Evolutionary conservation across 352 stramenopile species (phyloP), one percentile per base, ranked within the genome.

Genomic region (Pythium grandisporangium): DNA sequence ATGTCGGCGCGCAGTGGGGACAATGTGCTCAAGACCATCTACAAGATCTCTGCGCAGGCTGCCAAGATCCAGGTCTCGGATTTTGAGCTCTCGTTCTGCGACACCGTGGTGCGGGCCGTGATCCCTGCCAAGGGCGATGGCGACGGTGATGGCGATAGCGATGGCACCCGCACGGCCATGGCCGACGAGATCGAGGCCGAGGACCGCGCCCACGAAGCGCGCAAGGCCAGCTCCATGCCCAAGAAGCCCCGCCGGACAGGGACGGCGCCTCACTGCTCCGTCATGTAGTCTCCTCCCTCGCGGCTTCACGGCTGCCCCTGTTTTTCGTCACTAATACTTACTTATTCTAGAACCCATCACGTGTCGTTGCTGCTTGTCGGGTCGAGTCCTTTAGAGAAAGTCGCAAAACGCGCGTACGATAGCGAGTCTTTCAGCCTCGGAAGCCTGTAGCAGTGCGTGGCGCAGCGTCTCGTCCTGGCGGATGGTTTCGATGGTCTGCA

Each of bases 1-100:
- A 66, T 90, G 36, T 92, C 83, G 13, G 82, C 83, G 6, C 70
- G 85, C 41, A 93, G 62, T 48, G 81, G 77, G 1, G 77, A 95
- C 57, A 87, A 88, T 25, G 77, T 95, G 2, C 54, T 90, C 26
- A 84, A 81, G 37, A 65, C 62, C 2, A 75, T 95, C 13, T 90
- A 93, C 58, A 66, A 71, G 37, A 73, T 90, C 27, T 84, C 77
- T 2, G 74, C 66, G 8, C 51, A 62, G 25, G 72, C 79, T 6
- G 64, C 77, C 7, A 78, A 77, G 29, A 73, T 94, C 43, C 56
- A 68, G 12, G 54, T 94, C 29, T 88, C 72, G 2, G 74, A 85
- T 22, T 84, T 79, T 46, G 83, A 92, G 43, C 65, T 95, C 34
- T 79, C 74, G 12, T 87, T 88, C 43, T 84, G 61, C 26, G 75